Evolutionary conservation across 371 early-diverging fungal species (phyloP).

Genomic region (Cokeromyces recurvatus): DNA sequence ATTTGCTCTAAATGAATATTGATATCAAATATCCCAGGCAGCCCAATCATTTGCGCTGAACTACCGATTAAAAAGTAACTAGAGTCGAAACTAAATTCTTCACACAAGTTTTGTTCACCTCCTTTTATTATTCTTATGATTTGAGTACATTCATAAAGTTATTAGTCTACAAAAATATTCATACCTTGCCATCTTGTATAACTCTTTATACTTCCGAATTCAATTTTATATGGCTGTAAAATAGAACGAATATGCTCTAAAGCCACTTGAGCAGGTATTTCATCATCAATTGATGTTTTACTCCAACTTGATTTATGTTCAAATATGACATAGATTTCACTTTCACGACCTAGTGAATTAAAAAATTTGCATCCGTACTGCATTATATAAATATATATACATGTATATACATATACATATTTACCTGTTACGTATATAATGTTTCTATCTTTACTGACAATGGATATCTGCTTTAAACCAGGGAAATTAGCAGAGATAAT

Average conservation of each 20-base stretch:
- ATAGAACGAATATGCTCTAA: slow-evolving; percentile 18
- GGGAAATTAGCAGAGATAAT: slow-evolving; percentile 26
- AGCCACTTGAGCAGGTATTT: slow-evolving; percentile 22
- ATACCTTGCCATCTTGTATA: slow-evolving; percentile 32
- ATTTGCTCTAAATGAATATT: slow-evolving; percentile 28
- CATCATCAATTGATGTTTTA: slow-evolving; percentile 23
- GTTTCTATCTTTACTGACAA: slow-evolving; percentile 21
- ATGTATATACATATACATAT: too few species aligned
- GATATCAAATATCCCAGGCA: slow-evolving; percentile 24
- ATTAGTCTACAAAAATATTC: too few species aligned
- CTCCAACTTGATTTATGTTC: slow-evolving; percentile 35
- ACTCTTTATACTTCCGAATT: slow-evolving; percentile 18
- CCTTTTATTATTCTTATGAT: too few species aligned
- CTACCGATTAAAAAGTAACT: slow-evolving; percentile 34
- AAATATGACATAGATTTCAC: slow-evolving; percentile 24
- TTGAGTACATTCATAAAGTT: too few species aligned
- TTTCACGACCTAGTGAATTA: slow-evolving; percentile 24
- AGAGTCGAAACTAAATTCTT: slow-evolving; percentile 17
- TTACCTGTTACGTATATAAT: slow-evolving; percentile 30
- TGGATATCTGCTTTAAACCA: slow-evolving; percentile 19
- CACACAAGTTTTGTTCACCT: slow-evolving; percentile 12
- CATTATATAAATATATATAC: not conserved
- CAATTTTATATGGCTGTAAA: slow-evolving; percentile 30
- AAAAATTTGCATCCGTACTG: too few species aligned
- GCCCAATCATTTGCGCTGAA: slow-evolving; percentile 27